Evolutionary conservation across 2,329 filamentous ascomycete genomes (phyloP).

Genomic region (Acephala macrosclerotiorum): DNA sequence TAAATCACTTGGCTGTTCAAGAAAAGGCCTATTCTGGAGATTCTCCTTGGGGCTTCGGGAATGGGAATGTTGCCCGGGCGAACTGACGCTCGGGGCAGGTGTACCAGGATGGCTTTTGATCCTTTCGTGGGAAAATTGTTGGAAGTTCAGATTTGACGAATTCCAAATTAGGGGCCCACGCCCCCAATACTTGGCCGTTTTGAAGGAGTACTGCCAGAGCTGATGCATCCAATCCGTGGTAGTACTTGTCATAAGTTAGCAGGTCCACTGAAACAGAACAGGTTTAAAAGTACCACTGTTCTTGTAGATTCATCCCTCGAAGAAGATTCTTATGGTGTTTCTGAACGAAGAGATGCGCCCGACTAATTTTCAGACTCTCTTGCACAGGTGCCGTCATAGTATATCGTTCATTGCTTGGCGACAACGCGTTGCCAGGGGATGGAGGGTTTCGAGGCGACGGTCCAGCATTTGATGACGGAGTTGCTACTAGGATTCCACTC

Average conservation of each 20-base stretch:
- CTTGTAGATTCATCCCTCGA: conserved; percentile 20
- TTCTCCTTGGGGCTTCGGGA: neutral
- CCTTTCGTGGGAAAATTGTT: conserved; percentile 10
- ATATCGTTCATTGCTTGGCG: conserved; percentile 15
- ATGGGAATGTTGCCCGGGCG: conserved; percentile 1
- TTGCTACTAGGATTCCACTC: conserved; percentile 17
- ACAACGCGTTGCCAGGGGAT: conserved; percentile 13
- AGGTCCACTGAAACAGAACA: neutral
- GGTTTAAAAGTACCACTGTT: conserved; percentile 12
- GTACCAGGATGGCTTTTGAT: conserved; percentile 4
- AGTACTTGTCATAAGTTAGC: neutral
- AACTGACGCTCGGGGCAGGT: neutral
- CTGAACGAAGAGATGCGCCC: conserved; percentile 17
- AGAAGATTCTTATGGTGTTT: conserved; percentile 16
- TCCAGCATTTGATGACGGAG: conserved; percentile 18
- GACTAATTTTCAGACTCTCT: conserved; percentile 13
- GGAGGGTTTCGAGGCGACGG: conserved; percentile 18
- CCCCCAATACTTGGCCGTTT: conserved; percentile 21
- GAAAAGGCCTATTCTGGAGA: neutral
- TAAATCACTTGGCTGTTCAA: conserved; percentile 1
- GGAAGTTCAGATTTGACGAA: conserved; percentile 15
- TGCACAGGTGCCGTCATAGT: neutral
- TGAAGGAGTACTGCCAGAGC: conserved; percentile 24
- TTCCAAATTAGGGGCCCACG: conserved; percentile 12
- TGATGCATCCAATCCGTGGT: conserved; percentile 18